phyloP scores from a whole-genome alignment of 345 rosid genomes.

The Acer saccharum region DNA sequence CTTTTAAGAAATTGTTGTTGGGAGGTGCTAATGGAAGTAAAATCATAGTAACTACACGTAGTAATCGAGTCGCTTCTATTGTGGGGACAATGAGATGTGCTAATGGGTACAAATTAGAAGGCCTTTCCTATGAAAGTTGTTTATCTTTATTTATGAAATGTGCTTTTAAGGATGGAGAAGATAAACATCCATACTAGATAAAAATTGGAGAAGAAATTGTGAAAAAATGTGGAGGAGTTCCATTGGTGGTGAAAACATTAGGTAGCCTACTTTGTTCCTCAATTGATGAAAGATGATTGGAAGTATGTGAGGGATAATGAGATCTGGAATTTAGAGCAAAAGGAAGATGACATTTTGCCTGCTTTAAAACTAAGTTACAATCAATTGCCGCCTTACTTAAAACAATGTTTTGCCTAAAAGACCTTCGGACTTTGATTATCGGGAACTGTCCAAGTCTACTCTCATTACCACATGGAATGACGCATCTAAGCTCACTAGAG shows the following conservation, averaged over 20 bases:
- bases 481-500: constrained; percentile 17
- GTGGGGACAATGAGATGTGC: no score
- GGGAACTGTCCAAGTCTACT: constrained; percentile 15
- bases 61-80: no score
- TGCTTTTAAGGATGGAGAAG: no score
- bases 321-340: constrained; percentile 17
- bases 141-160: no score
- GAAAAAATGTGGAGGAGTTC: constrained; percentile 35
- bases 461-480: constrained; percentile 26
- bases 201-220: constrained; percentile 29
- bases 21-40: no score
- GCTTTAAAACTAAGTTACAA: constrained; percentile 24
- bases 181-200: background rate
- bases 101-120: no score
- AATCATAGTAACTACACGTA: no score
- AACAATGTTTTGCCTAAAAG: background rate
- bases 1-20: no score
- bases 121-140: no score
- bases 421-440: background rate
- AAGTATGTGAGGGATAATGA: constrained; percentile 15
- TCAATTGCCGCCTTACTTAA: background rate
- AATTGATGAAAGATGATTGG: constrained; percentile 16
- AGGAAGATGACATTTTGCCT: constrained; percentile 11
- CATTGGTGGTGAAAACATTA: constrained; percentile 24
- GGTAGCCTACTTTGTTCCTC: constrained; percentile 18